phyloP scores from a whole-genome alignment of 495 filamentous ascomycete genomes.

The Sordaria brevicollis region DNA sequence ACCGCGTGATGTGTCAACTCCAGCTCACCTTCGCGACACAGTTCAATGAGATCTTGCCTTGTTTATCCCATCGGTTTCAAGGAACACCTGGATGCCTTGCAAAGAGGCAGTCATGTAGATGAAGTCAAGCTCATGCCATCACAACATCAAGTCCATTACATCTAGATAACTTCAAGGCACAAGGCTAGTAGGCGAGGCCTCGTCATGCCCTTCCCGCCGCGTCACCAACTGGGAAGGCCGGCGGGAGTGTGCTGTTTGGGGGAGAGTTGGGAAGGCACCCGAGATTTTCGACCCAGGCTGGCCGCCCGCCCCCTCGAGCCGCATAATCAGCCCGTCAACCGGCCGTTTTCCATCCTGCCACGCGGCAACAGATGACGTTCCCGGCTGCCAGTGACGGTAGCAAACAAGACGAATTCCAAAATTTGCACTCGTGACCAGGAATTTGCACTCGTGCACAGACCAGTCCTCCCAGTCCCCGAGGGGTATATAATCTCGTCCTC shows the following conservation, averaged over 20 bases:
- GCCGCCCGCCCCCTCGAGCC: neutral
- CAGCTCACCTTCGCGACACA: too few species aligned
- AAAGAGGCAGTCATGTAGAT: neutral
- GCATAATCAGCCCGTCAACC: neutral
- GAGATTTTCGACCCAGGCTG: neutral
- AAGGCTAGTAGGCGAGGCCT: neutral
- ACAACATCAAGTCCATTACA: neutral
- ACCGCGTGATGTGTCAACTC: too few species aligned
- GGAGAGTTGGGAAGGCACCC: neutral
- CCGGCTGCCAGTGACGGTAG: neutral
- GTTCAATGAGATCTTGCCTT: neutral
- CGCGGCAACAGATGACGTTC: neutral
- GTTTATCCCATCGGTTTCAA: neutral
- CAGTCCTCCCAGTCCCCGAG: neutral
- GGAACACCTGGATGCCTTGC: neutral
- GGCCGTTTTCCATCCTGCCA: neutral
- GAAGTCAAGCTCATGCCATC: neutral
- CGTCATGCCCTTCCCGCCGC: neutral
- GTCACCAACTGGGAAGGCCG: neutral
- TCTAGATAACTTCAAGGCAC: neutral
- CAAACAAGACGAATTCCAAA: neutral
- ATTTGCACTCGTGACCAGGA: neutral
- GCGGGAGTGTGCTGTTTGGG: neutral
- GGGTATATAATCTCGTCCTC: neutral
- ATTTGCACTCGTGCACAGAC: slow-evolving; percentile 6